A percentile compares a stretch with the other conserved stretches of the same genome.
Conservation (phyloP, 106 monocot species). For the Phalaenopsis aphrodite region DNA sequence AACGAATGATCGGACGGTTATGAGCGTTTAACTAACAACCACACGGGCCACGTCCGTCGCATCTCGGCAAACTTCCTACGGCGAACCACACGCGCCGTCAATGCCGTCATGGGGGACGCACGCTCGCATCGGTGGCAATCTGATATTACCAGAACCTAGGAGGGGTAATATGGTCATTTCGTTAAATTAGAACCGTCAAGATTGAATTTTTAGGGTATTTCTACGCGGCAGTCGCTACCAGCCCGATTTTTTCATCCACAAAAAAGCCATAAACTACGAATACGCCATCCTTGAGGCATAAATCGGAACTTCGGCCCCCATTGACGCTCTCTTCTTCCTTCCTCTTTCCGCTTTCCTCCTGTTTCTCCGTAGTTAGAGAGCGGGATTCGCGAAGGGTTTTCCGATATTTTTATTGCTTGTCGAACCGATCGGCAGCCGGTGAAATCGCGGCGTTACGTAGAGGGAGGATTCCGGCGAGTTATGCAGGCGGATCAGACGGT, state of each 20-base stretch:
- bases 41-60: background rate
- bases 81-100: background rate
- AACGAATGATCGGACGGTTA: background rate
- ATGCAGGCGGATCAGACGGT: slow-evolving; percentile 81
- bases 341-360: background rate
- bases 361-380: background rate
- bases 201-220: background rate
- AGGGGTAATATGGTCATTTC: background rate
- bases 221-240: background rate
- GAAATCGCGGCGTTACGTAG: slow-evolving; percentile 4
- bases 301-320: background rate
- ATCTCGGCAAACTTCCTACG: too few species aligned
- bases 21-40: background rate
- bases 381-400: slow-evolving; percentile 10
- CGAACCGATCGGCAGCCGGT: slow-evolving; percentile 7
- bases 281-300: background rate
- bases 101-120: background rate
- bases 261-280: slow-evolving; percentile 6
- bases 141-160: background rate
- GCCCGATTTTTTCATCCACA: background rate
- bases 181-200: too few species aligned
- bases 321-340: background rate
- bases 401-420: background rate
- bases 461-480: slow-evolving; percentile 25
- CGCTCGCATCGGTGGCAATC: background rate